A percentile compares a stretch with the other conserved stretches of the same genome.
phyloP scores from a whole-genome alignment of 441 rosid genomes.

The Adansonia rubrostipa region DNA sequence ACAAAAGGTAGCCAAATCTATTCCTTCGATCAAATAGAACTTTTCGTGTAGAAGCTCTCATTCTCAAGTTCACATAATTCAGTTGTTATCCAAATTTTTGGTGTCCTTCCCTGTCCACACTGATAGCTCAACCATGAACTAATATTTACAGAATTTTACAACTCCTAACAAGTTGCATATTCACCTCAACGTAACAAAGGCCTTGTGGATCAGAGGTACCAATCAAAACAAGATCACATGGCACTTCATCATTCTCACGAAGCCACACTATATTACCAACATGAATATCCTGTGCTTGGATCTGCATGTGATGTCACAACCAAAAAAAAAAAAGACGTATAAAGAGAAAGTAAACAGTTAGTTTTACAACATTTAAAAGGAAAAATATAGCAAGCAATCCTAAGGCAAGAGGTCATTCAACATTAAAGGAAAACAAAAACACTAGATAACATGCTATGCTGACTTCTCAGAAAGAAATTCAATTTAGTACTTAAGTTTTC shows the following conservation, averaged over 20 bases:
- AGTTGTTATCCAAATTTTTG: neutral
- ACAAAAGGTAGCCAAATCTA: neutral
- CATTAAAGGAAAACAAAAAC: conserved; percentile 4
- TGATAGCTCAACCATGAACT: conserved; percentile 6
- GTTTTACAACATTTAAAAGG: conserved; percentile 16
- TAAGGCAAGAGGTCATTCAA: conserved; percentile 11
- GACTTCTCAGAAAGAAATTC: neutral
- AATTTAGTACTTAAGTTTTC: neutral
- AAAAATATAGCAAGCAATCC: neutral
- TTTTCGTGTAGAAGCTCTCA: neutral
- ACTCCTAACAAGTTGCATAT: conserved; percentile 14
- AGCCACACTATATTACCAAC: conserved; percentile 97
- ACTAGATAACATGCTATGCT: neutral
- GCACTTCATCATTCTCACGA: conserved; percentile 99
- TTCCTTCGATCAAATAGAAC: neutral
- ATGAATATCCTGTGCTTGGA: conserved; percentile 84
- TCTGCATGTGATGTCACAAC: conserved; percentile 50
- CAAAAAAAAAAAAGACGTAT: conserved; percentile 25
- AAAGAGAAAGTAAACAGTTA: conserved; percentile 22
- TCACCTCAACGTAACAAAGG: conserved; percentile 90
- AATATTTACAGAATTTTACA: conserved; percentile 7
- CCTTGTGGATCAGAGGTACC: conserved; percentile 96
- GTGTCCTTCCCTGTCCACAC: conserved; percentile 6
- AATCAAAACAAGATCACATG: conserved; percentile 94
- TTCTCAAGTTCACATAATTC: conserved; percentile 2